A percentile compares a stretch with the other conserved stretches of the same genome.
phyloP scores from a whole-genome alignment of 257 asterid genomes.

The Datura wrightii region DNA sequence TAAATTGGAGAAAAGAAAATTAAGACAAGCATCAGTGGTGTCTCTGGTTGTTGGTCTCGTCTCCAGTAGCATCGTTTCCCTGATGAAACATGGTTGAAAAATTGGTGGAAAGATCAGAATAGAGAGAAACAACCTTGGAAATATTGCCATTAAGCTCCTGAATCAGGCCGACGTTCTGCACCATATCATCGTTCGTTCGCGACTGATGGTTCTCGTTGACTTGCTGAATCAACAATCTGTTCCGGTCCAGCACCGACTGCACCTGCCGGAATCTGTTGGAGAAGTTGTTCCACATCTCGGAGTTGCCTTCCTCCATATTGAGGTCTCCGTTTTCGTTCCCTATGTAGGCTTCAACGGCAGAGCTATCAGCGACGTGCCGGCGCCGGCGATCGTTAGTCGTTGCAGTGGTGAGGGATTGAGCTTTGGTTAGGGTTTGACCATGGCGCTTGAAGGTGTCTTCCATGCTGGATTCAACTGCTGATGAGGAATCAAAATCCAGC shows the following conservation, averaged over 20 bases:
- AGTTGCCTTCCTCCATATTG: slow-evolving; percentile 41
- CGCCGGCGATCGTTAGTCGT: background rate
- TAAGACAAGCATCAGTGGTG: slow-evolving; percentile 27
- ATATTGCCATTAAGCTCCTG: slow-evolving; percentile 78
- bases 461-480: slow-evolving; percentile 33
- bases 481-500: background rate
- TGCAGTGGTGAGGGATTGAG: slow-evolving; percentile 32
- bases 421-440: slow-evolving; percentile 33
- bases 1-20: background rate
- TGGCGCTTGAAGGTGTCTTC: slow-evolving; percentile 29
- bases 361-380: background rate
- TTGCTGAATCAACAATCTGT: slow-evolving; percentile 70
- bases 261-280: slow-evolving; percentile 62
- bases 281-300: slow-evolving; percentile 63
- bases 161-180: slow-evolving; percentile 64
- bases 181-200: slow-evolving; percentile 63
- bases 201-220: slow-evolving; percentile 81
- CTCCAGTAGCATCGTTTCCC: slow-evolving; percentile 27
- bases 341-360: background rate
- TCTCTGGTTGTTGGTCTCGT: slow-evolving; percentile 37
- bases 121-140: slow-evolving; percentile 62
- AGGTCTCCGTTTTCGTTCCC: slow-evolving; percentile 31
- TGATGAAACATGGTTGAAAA: slow-evolving; percentile 51
- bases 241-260: slow-evolving; percentile 74
- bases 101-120: slow-evolving; percentile 61